Percentiles rank a stretch among this genome's conserved stretches.
These are phyloP conservation scores for Protomyces inouyei DNA, from an alignment of 1,139 yeast species.

Conservation along the genomic window DNA sequence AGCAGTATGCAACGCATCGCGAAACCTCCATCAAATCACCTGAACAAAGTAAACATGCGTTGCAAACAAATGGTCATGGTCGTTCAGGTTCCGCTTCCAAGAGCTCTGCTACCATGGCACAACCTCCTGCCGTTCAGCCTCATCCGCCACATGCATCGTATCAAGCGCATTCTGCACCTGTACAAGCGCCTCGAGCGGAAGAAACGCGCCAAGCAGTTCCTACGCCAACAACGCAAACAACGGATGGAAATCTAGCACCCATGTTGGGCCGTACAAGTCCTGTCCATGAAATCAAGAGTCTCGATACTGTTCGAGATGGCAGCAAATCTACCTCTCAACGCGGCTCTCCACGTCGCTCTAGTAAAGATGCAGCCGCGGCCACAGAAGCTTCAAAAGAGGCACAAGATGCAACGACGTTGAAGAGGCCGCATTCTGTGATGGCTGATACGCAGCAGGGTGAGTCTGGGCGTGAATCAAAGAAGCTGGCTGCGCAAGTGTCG, in stretches of 20 bases:
- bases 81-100: background rate
- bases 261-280: slow-evolving; percentile 27
- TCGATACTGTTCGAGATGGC: slow-evolving; percentile 20
- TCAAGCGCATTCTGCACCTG: no score
- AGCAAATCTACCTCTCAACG: background rate
- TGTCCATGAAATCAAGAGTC: slow-evolving; percentile 21
- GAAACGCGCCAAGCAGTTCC: no score
- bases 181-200: no score
- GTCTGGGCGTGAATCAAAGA: background rate
- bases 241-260: slow-evolving; percentile 20
- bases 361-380: background rate
- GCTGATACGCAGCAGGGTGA: background rate
- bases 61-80: background rate
- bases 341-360: background rate
- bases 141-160: no score
- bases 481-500: background rate
- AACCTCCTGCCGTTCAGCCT: no score
- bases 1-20: background rate
- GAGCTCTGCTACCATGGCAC: no score
- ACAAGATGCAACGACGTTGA: background rate
- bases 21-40: background rate
- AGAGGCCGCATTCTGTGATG: background rate
- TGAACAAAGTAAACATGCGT: background rate
- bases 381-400: background rate
- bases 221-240: background rate